Percentiles rank a stretch among this genome's conserved stretches.
Conservation (phyloP, 2,329 filamentous ascomycete genomes). For the Aspergillus arachidicola region DNA sequence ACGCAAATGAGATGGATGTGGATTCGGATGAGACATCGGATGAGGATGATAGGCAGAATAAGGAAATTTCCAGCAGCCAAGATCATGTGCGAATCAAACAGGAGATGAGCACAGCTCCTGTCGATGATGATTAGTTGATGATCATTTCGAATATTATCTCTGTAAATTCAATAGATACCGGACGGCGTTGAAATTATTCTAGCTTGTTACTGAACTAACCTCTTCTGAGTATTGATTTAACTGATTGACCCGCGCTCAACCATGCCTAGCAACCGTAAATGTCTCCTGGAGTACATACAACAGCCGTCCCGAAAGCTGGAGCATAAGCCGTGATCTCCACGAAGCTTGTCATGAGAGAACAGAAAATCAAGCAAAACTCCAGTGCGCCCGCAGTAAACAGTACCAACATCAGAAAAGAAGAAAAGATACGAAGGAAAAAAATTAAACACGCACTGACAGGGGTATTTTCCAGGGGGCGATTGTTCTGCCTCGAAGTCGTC, state of each 20-base stretch:
- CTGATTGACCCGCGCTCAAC: not conserved
- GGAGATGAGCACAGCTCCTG: slow-evolving; percentile 15
- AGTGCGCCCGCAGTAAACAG: not conserved
- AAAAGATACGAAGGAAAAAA: not conserved
- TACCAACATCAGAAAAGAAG: slow-evolving; percentile 5
- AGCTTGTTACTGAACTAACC: not conserved
- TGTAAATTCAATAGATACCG: not conserved
- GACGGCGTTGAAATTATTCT: not conserved
- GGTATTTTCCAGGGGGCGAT: slow-evolving; percentile 14
- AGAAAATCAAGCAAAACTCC: not conserved
- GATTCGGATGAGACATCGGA: slow-evolving; percentile 16
- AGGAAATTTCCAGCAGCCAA: slow-evolving; percentile 10
- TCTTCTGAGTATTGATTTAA: not conserved
- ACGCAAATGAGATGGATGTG: not conserved
- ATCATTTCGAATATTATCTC: not conserved
- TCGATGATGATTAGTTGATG: slow-evolving; percentile 8
- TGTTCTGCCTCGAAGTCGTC: slow-evolving; percentile 2
- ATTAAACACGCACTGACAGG: not conserved
- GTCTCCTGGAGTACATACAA: not conserved
- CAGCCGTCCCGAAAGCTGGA: not conserved
- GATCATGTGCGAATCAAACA: slow-evolving; percentile 21
- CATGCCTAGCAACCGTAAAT: not conserved
- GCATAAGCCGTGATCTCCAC: not conserved
- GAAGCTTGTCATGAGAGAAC: not conserved
- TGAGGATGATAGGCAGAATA: slow-evolving; percentile 3